Conservation (phyloP, 108 stramenopile species). For the Discostella pseudostelligera region DNA sequence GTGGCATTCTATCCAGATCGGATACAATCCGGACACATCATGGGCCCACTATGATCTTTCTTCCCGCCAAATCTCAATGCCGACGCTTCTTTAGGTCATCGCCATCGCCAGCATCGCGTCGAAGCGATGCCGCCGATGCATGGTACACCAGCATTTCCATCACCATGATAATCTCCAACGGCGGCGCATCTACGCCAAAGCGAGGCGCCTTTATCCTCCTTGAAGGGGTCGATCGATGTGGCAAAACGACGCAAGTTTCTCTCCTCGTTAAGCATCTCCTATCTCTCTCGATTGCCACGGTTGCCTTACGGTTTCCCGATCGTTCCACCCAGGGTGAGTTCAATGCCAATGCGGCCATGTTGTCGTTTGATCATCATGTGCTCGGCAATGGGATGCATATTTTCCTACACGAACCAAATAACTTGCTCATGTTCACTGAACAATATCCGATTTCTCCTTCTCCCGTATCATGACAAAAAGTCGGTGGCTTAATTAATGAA, state of each 20-base stretch:
- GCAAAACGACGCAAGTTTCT: constrained; percentile 93
- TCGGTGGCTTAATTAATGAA: constrained; percentile 91
- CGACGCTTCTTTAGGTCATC: too few relatives aligned
- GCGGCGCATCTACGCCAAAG: constrained; percentile 16
- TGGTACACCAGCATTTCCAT: too few relatives aligned
- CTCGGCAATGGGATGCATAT: neutral
- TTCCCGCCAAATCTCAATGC: too few relatives aligned
- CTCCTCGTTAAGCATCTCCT: constrained; percentile 64
- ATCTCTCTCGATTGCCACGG: constrained; percentile 61
- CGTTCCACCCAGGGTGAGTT: constrained; percentile 64
- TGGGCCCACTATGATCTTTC: too few relatives aligned
- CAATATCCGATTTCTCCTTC: constrained; percentile 25
- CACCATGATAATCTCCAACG: constrained; percentile 9
- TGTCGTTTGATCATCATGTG: too few relatives aligned
- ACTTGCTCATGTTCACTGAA: too few relatives aligned
- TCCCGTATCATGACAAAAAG: constrained; percentile 19
- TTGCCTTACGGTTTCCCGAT: constrained; percentile 78
- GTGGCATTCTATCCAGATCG: too few relatives aligned
- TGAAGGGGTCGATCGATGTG: constrained; percentile 99
- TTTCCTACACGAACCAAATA: neutral
- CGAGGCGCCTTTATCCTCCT: constrained; percentile 97
- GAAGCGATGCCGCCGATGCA: too few relatives aligned
- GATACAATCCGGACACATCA: too few relatives aligned
- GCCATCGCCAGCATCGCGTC: too few relatives aligned
- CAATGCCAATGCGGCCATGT: too few relatives aligned